Evolutionary conservation across 495 filamentous ascomycete species (phyloP), one percentile per base, ranked within the genome.

Genomic region (Daldinia vernicosa): DNA sequence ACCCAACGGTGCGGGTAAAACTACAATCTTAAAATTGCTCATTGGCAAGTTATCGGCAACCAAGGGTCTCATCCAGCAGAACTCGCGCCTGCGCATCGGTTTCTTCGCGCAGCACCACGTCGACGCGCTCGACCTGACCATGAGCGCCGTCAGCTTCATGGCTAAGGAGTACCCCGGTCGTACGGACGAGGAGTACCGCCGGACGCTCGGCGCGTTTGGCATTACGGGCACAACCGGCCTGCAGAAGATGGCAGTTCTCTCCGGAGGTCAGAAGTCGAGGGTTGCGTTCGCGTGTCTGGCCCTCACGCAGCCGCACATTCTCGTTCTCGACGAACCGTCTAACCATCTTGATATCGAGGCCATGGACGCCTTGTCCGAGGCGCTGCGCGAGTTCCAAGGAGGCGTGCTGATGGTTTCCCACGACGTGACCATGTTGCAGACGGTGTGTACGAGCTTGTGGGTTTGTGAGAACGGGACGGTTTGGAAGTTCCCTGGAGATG

Each of bases 71-170:
- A 95, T 99, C 58, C 94, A 92, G 4, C 89, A 92, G 71, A 89
- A 99, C 80, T 89, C 95, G 2, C 88, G 95, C 47, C 84, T 99
- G 35, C 88, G 95, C 43, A 86, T 98, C 65, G 95, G 94, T 4
- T 99, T 96, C 87, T 99, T 99, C 77, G 95, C 95, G 6, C 95
- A 99, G 80, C 95, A 99, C 78, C 95, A 99, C 83, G 94, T 99
- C 69, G 95, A 99, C 80, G 95, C 93, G 52, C 84, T 99, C 54
- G 95, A 99, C 79, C 83, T 98, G 75, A 96, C 88, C 50, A 87
- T 87, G 71, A 93, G 89, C 71, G 92, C 95, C 47, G 95, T 99
- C 55, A 89, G 89, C 68, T 99, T 98, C 84, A 98, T 98, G 93
- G 86, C 96, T 24, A 94, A 93, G 80, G 89, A 86, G 39, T 98